Evolutionary conservation across 2,329 filamentous ascomycete species (phyloP), one percentile per base, ranked within the genome.

Genomic region (Hymenoscyphus repandus): DNA sequence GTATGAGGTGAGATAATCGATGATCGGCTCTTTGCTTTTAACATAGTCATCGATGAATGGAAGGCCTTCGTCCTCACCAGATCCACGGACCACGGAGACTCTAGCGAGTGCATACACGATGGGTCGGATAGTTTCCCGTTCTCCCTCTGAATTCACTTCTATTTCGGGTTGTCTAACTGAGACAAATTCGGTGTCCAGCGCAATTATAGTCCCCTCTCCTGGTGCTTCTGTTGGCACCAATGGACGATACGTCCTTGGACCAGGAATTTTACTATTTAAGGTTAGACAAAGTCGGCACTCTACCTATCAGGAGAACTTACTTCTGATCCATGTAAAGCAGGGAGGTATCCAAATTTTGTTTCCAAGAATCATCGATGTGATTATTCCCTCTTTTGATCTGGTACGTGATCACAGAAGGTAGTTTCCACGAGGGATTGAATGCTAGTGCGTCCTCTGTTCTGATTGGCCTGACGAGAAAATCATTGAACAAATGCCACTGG

Each of bases 11-110:
- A 99, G 76, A 66, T 97, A 96, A 71, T 99, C 93, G 52, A 97
- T 88, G 20, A 99, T 89, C 0, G 86, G 85, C 65, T 97, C 93
- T 53, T 85, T 85, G 62, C 95, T 92, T 31, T 84, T 83, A 55
- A 99, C 96, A 68, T 99, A 99, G 70, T 99, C 93, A 65, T 99
- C 93, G 57, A 99, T 95, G 64, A 97, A 97, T 0, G 93, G 89
- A 0, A 85, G 69, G 0, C 90, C 90, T 66, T 95, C 89, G 36
- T 86, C 73, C 56, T 85, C 78, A 17, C 90, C 92, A 46, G 80
- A 72, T 7, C 91, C 91, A 20, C 95, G 82, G 11, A 97, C 78
- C 1, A 96, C 90, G 0, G 91, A 97, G 1, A 95, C 90, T 54
- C 93, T 83, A n/a, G 92, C 93, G 11, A 99, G 79, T 0, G 91